These are phyloP conservation scores for Vicia faba DNA, from an alignment of 306 rosid species.

Conservation along the genomic window DNA sequence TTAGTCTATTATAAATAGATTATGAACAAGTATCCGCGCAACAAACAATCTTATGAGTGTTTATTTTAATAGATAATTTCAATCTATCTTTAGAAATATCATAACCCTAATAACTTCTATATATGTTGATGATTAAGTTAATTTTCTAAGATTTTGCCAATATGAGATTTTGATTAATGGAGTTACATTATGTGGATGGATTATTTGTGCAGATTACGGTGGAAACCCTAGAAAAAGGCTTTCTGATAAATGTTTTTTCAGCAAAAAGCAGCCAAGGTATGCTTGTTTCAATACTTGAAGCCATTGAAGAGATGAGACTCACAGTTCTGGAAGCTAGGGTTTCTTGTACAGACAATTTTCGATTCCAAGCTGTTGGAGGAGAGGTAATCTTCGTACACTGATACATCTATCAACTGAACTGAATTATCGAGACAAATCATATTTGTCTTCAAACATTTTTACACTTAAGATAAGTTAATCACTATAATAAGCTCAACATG, in stretches of 20 bases:
- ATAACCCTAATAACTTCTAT: not conserved
- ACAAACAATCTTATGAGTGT: not conserved
- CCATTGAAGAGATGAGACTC: conserved; percentile 84
- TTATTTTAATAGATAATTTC: not conserved
- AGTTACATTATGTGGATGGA: conserved; percentile 12
- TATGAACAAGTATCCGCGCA: not conserved
- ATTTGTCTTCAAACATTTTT: too few relatives aligned
- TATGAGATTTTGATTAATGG: conserved; percentile 4
- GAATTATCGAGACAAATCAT: too few relatives aligned
- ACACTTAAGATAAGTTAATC: too few relatives aligned
- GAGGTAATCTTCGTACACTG: conserved; percentile 54
- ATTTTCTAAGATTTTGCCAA: not conserved
- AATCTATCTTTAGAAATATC: not conserved
- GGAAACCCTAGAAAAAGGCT: conserved; percentile 85
- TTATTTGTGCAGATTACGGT: conserved; percentile 68
- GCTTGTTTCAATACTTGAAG: conserved; percentile 84
- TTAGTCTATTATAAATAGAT: not conserved
- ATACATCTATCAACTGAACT: too few relatives aligned
- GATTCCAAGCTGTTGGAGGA: conserved; percentile 83
- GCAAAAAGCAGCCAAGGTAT: conserved; percentile 72
- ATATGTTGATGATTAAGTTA: not conserved
- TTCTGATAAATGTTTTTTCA: conserved; percentile 70
- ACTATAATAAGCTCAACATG: conserved; percentile 22
- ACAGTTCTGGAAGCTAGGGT: conserved; percentile 95
- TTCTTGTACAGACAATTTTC: conserved; percentile 85